phyloP scores from a whole-genome alignment of 75 land plant genomes.

The Sequoiadendron giganteum region DNA sequence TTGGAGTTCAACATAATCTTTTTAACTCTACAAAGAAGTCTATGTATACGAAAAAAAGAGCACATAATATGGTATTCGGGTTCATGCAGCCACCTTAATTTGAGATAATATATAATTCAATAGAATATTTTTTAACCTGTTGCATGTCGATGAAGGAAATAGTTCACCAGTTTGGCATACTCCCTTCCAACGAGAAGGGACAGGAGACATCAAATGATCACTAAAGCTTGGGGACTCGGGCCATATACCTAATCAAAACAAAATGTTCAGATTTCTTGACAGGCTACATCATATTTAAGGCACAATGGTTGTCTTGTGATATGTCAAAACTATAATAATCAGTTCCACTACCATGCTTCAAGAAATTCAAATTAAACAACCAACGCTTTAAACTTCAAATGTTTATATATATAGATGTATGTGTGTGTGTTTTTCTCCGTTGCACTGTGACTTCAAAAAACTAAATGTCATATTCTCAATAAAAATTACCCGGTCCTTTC shows the following conservation, averaged over 20 bases:
- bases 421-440: background rate
- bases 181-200: constrained; percentile 84
- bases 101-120: background rate
- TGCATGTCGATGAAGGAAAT: constrained; percentile 59
- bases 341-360: background rate
- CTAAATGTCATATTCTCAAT: no score
- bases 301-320: background rate
- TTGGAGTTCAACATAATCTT: no score
- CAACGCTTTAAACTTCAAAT: background rate
- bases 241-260: constrained; percentile 67
- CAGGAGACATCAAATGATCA: constrained; percentile 62
- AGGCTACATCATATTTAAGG: background rate
- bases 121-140: constrained; percentile 37
- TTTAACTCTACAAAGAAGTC: no score
- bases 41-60: background rate
- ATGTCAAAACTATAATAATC: background rate
- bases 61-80: background rate
- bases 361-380: background rate
- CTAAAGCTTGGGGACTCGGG: constrained; percentile 81
- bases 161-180: constrained; percentile 61
- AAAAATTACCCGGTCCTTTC: no score
- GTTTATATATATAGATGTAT: background rate
- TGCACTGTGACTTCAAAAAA: background rate
- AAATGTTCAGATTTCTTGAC: background rate
- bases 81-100: background rate